Base-by-base conservation (phyloP, 139 green algal genomes). In the Diplosphaera chodatii region DNA sequence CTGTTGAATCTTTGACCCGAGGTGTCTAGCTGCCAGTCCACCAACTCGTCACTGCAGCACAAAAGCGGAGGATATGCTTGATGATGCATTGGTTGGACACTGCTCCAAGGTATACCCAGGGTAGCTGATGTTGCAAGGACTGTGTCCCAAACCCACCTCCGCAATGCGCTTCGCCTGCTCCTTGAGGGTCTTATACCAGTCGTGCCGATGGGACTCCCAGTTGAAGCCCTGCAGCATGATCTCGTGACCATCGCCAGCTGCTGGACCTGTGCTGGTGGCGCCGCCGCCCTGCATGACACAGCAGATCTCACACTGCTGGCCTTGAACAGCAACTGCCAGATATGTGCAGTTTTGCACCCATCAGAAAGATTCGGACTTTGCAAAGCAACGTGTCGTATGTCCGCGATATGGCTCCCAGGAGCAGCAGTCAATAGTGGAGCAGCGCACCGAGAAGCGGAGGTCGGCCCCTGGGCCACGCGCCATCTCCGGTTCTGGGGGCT, bases 181-280 rank as follows among this genome's bases (percentile, higher is more conserved):
- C 34, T 82, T 79, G 27, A 80, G 64, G 27, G 32, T 69, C 64
- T 76, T 69, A 73, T 87, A 89, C 85, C 85, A 91, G 63, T 67
- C 8, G 55, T 89, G 78, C 76, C 91, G 88, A 74, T 85, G 85
- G 15, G 78, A 90, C 80, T 97, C 93, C 93, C 94, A 98, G 82
- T 98, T 97, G 85, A 98, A 97, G 40, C 90, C 85, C 82, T 97
- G 93, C 70, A 98, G 80, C 69, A 98, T 89, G 83, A 98, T 92
- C 82, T 98, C 93, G 67, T 88, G 86, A 2, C 94, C 94, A 37
- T 79, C 91, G 68, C 94, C 94, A 2, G 84, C 80, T 10, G 88
- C 87, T 30, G 88, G 85, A 4, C 86, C 86, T 37, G 84, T 86
- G 32, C 77, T 83, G 56, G 73, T 86, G 23, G 73, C 71, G 20